phyloP scores from a whole-genome alignment of 164 flowering plant species.

The Sedum album region DNA sequence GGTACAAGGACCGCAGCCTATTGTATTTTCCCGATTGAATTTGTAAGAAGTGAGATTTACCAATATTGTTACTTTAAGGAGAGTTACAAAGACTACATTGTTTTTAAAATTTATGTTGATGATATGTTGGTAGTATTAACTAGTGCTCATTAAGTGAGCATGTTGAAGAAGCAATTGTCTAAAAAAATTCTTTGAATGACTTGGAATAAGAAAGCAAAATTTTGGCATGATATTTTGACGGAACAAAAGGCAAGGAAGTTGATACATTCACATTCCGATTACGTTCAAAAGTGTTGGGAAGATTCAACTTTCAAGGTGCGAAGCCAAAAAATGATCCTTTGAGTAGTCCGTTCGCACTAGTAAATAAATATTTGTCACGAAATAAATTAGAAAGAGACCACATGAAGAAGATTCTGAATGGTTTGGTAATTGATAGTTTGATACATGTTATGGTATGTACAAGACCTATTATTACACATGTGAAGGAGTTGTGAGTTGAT shows the following conservation, averaged over 20 bases:
- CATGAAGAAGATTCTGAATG: not conserved
- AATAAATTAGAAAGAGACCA: not conserved
- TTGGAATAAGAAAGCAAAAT: not conserved
- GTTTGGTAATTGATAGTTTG: not conserved
- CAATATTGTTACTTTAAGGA: not conserved
- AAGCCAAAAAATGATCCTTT: not conserved
- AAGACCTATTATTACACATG: not conserved
- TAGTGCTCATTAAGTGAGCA: not conserved
- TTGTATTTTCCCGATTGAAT: too few species aligned
- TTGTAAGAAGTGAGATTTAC: not conserved
- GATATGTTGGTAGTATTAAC: not conserved
- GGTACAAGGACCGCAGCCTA: too few species aligned
- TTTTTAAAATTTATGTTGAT: not conserved
- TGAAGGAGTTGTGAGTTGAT: not conserved
- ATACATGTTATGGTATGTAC: not conserved
- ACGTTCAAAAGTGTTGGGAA: not conserved
- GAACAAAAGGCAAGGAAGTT: not conserved
- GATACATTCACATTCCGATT: too few species aligned
- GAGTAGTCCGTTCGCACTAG: not conserved
- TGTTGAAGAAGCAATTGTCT: not conserved
- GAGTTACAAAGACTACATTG: not conserved
- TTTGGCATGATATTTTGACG: not conserved
- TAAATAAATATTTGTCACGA: not conserved
- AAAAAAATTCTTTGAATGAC: not conserved
- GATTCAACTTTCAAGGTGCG: not conserved